Base-by-base conservation (phyloP, 768 basidiomycete species). In the Leucocoprinus birnbaumii region DNA sequence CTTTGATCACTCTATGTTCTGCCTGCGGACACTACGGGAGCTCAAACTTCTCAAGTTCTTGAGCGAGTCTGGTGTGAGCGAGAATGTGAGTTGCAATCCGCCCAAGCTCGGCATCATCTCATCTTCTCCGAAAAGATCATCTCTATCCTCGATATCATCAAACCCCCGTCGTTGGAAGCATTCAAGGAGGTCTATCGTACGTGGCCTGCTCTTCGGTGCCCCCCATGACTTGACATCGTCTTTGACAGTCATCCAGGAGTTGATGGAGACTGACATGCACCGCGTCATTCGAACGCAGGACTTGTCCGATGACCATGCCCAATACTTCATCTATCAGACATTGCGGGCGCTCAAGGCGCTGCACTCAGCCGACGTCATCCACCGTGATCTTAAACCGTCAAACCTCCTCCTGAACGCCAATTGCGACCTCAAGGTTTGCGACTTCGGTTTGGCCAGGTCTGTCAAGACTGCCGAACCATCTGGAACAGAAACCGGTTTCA, bases 311-410 rank as follows among this genome's bases (percentile, higher is more conserved):
- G 94, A 98, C 66, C 95, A 98, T 66, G 88, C 86, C 62, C 94
- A 98, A 71, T 99, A 99, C 69, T 98, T 99, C 66, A 87, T 96
- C 61, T 99, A 99, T 69, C 96, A 98, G 85, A 94, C 94, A 0
- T 80, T 97, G 1, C 83, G 96, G 41, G 96, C 94, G 0, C 73
- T 99, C 59, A 99, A 99, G 68, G 94, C 94, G 0, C 80, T 98
- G 2, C 95, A 98, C 66, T 91, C 91, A 0, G 94, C 94, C 19
- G 91, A 98, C 64, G 94, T 98, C 51, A 84, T 99, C 26, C 92
- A 94, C 63, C 86, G 96, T 50, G 96, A 99, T 68, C 80, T 99
- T 46, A 99, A 98, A 65, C 96, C 96, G 0, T 94, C 92, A 0
- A 99, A 98, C 66, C 78, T 99, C 21, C 80, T 99, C 1, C 74